Conservation (phyloP, 305 asterid genomes). For the Fraxinus velutina region DNA sequence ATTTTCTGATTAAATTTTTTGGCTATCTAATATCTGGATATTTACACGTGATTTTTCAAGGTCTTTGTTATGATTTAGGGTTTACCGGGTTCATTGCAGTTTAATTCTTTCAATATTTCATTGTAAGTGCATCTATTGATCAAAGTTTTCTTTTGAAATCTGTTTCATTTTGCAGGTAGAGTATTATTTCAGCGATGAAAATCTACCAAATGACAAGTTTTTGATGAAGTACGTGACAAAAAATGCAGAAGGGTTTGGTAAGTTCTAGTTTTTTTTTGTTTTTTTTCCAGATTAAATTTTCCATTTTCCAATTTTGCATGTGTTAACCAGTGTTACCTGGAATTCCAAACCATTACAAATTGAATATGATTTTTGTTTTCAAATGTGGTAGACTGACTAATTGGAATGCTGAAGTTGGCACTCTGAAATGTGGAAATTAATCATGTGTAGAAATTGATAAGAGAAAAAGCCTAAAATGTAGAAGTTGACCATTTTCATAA, state of each 20-base stretch:
- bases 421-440: neutral
- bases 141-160: neutral
- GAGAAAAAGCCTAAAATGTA: neutral
- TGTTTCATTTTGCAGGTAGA: constrained; percentile 64
- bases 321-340: neutral
- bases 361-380: neutral
- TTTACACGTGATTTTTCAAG: neutral
- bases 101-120: neutral
- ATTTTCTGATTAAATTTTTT: neutral
- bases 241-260: constrained; percentile 73
- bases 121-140: neutral
- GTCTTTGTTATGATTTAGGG: neutral
- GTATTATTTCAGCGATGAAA: constrained; percentile 90
- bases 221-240: constrained; percentile 54
- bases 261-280: constrained; percentile 25
- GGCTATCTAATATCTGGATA: neutral
- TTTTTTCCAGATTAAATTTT: neutral
- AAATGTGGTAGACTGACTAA: neutral
- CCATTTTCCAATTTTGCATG: neutral
- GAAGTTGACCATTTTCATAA: neutral
- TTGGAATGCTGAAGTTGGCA: neutral
- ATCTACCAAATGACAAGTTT: constrained; percentile 73
- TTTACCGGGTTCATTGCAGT: neutral
- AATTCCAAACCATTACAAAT: neutral
- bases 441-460: neutral